These are phyloP conservation scores for Colletotrichum sidae DNA, from an alignment of 2,329 filamentous ascomycete genomes.

Conservation along the genomic window DNA sequence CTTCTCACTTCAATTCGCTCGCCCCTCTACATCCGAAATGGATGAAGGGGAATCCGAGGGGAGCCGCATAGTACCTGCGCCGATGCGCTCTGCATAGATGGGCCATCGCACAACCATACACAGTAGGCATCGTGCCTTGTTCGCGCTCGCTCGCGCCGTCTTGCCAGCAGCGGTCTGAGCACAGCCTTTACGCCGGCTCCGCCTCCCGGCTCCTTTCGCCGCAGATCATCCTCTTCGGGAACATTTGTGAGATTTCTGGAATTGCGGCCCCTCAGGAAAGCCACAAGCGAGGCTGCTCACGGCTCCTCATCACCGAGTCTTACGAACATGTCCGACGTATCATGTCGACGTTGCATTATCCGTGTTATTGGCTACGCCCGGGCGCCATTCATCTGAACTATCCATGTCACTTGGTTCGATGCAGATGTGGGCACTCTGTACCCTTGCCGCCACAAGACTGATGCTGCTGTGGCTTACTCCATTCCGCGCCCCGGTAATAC, in stretches of 20 bases:
- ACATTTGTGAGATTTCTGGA: conserved; percentile 18
- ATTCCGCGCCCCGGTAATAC: no score
- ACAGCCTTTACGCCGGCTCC: conserved; percentile 27
- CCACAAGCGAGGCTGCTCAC: conserved; percentile 26
- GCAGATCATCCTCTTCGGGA: conserved; percentile 34
- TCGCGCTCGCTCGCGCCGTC: not conserved
- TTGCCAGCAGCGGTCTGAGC: conserved; percentile 8
- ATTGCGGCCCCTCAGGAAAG: conserved; percentile 21
- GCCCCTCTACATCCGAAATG: conserved; percentile 31
- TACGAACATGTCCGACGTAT: conserved; percentile 6
- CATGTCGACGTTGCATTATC: conserved; percentile 18
- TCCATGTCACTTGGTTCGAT: conserved; percentile 16
- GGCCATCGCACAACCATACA: conserved; percentile 3
- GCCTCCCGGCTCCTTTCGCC: conserved; percentile 24
- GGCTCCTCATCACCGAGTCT: conserved; percentile 15
- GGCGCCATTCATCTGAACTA: conserved; percentile 16
- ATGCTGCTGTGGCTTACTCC: conserved; percentile 19
- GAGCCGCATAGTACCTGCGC: conserved; percentile 9
- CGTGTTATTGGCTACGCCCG: conserved; percentile 7
- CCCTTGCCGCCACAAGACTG: conserved; percentile 1
- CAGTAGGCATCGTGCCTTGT: not conserved
- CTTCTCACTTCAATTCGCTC: conserved; percentile 23
- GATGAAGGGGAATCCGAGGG: conserved; percentile 6
- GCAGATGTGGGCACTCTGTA: conserved; percentile 3
- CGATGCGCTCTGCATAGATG: conserved; percentile 7